These are phyloP conservation scores for Cercophora scortea DNA, from an alignment of 495 filamentous ascomycete genomes.

Conservation along the genomic window DNA sequence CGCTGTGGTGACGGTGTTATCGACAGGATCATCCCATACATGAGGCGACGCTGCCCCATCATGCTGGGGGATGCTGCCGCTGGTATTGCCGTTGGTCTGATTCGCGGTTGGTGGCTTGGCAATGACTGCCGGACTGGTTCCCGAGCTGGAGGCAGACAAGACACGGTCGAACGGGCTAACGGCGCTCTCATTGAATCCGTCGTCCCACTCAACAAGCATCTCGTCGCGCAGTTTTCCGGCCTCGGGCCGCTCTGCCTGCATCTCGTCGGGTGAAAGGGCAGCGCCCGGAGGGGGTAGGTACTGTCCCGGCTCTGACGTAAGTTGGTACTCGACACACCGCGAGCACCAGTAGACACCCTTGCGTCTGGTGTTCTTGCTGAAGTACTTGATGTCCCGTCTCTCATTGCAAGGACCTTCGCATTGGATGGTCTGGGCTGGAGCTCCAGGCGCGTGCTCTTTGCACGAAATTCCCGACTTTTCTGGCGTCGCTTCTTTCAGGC, in stretches of 20 bases:
- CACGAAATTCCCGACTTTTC: conserved; percentile 18
- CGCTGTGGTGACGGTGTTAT: background rate
- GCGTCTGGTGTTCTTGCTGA: conserved; percentile 50
- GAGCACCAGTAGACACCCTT: conserved; percentile 47
- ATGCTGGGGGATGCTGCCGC: background rate
- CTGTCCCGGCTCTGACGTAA: conserved; percentile 9
- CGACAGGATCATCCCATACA: background rate
- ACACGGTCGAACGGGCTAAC: background rate
- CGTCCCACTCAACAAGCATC: background rate
- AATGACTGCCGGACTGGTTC: no score
- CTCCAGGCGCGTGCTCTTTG: conserved; percentile 9
- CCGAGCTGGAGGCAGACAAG: no score
- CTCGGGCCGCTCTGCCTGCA: background rate
- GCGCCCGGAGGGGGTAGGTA: conserved; percentile 6
- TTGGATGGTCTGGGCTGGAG: conserved; percentile 11
- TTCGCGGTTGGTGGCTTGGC: no score
- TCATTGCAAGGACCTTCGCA: conserved; percentile 42
- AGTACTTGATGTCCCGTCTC: conserved; percentile 40
- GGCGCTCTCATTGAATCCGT: background rate
- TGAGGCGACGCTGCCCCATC: background rate
- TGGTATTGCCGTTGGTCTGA: no score
- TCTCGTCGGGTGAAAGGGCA: conserved; percentile 3
- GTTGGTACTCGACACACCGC: conserved; percentile 42
- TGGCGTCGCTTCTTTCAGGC: conserved; percentile 13
- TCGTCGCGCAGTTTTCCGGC: background rate